Base-by-base conservation (phyloP, 202 grass and related monocot genomes). In the Dendrocalamus latiflorus region DNA sequence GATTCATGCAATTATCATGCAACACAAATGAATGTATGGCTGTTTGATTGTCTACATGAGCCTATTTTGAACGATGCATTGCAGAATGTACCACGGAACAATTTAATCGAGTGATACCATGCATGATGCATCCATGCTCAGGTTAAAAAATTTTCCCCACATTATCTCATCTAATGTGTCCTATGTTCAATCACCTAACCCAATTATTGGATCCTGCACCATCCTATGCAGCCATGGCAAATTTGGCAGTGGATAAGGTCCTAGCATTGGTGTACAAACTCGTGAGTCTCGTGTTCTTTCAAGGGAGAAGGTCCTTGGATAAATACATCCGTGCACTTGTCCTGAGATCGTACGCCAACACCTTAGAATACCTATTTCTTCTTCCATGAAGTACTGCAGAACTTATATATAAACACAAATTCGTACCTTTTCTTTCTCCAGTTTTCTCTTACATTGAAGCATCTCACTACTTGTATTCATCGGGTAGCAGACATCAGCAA, bases 401-500 rank as follows among this genome's bases (percentile, higher is more conserved):
- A 28, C 41, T 8, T 58, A 36, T 22, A 66, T 66, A 0, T 2
- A 75, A 55, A 75, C 61, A 68, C 41, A 77, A 85, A 18, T 0
- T 49, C 9, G 16, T 65, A 11, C 16, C 48, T 64, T 54, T 43
- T 39, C 22, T 33, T 21, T 43, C 22, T 49, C 33, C 15, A 43
- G 21, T 43, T 28, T 8, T 30, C 15, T 43, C 20, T 60, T 45
- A 14, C 24, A 43, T n/a, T 21, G 22, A 70, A 70, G 37, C 24
- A 4, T 57, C 22, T 21, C 56, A 15, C 64, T 54, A 72, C 53
- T 63, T 72, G 7, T n/a, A 62, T 72, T 50, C 9, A 8, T 47
- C 49, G 14, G 61, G 81, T 49, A 68, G 33, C 51, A 57, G 51
- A 66, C 38, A 68, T 76, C 50, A 83, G 60, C 81, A 83, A 83